Evolutionary conservation across 768 basidiomycete genomes (phyloP).

Genomic region (Mrakia gelida): DNA sequence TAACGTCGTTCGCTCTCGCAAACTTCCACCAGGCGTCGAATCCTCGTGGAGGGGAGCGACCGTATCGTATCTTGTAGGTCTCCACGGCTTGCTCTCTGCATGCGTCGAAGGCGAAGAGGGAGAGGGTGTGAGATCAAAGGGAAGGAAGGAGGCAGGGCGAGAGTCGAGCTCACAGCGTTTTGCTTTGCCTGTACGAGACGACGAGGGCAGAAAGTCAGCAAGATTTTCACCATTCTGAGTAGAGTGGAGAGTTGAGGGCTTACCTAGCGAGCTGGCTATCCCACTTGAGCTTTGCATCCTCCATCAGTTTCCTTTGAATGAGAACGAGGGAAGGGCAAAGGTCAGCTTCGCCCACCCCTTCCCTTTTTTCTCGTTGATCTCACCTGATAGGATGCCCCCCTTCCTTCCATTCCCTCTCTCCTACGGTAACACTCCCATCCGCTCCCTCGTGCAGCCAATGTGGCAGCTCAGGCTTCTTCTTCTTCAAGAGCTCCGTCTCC

Average conservation of each 20-base stretch:
- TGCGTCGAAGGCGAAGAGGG: too few relatives aligned
- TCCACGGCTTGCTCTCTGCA: slow-evolving; percentile 33
- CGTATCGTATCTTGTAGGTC: slow-evolving; percentile 38
- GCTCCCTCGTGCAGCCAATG: too few relatives aligned
- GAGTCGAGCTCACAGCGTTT: background rate
- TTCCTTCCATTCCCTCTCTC: too few relatives aligned
- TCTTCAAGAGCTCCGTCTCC: too few relatives aligned
- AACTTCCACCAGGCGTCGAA: slow-evolving; percentile 42
- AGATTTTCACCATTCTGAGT: too few relatives aligned
- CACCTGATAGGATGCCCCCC: too few relatives aligned
- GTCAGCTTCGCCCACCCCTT: too few relatives aligned
- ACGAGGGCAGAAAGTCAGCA: background rate
- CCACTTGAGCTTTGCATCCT: background rate
- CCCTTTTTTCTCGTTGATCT: too few relatives aligned
- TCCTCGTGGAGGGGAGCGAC: slow-evolving; percentile 36
- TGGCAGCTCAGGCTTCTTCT: too few relatives aligned
- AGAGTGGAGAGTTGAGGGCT: background rate
- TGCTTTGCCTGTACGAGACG: background rate
- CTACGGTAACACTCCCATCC: too few relatives aligned
- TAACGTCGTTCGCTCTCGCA: slow-evolving; percentile 21
- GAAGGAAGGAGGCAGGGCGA: background rate
- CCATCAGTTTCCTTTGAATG: background rate
- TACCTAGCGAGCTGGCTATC: background rate
- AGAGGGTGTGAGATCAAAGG: background rate
- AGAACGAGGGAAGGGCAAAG: too few relatives aligned